These are phyloP conservation scores for Fusarium sp. DNA, from an alignment of 2,329 filamentous ascomycete species.

Conservation along the genomic window DNA sequence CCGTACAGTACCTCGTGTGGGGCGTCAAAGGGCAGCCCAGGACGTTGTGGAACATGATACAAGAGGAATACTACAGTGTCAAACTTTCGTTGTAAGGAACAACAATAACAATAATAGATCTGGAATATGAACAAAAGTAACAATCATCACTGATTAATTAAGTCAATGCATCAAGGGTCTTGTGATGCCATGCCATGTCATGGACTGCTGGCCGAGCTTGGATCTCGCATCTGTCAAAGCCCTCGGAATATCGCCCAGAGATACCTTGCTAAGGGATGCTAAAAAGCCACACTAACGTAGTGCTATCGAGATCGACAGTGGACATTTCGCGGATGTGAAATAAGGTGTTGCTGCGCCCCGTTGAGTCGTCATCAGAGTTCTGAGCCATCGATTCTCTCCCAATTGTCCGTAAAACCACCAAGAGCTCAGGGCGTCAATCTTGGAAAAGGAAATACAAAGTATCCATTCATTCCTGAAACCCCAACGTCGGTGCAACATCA, in stretches of 20 bases:
- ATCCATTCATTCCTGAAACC: conserved; percentile 30
- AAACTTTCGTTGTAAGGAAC: neutral
- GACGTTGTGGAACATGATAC: neutral
- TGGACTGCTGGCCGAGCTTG: neutral
- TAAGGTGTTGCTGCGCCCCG: conserved; percentile 35
- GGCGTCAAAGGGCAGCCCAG: neutral
- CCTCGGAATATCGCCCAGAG: neutral
- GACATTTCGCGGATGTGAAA: conserved; percentile 6
- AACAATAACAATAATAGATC: neutral
- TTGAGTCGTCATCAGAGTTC: conserved; percentile 23
- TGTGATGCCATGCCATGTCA: neutral
- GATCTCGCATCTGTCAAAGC: conserved; percentile 33
- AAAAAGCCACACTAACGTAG: conserved; percentile 11
- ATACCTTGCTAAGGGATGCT: conserved; percentile 9
- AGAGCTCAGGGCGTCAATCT: conserved; percentile 6
- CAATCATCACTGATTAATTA: neutral
- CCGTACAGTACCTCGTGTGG: neutral
- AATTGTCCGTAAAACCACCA: neutral
- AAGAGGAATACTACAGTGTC: neutral
- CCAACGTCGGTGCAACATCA: conserved; percentile 19
- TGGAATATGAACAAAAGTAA: neutral
- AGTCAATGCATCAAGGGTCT: conserved; percentile 26
- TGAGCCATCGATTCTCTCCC: neutral
- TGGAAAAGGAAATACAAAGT: neutral
- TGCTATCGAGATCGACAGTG: conserved; percentile 35